These are phyloP conservation scores for Fagus sylvatica DNA, from an alignment of 306 rosid genomes.

Conservation along the genomic window DNA sequence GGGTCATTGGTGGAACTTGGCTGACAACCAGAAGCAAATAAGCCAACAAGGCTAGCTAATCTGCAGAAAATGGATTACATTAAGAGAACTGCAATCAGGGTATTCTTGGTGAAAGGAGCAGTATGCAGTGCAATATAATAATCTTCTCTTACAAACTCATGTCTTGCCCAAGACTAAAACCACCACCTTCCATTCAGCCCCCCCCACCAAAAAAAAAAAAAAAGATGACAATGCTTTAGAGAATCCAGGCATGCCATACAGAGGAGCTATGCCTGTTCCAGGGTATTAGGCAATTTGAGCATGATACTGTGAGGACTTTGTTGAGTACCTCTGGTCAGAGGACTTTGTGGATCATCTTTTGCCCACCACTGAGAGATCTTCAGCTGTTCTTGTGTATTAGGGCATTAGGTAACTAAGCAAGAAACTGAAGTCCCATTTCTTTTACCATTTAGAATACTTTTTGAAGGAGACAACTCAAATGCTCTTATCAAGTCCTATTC, in stretches of 20 bases:
- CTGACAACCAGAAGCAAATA: constrained; percentile 93
- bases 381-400: not conserved
- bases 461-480: not conserved
- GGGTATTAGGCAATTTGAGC: not conserved
- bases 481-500: not conserved
- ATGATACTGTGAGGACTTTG: no score
- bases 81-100: constrained; percentile 20
- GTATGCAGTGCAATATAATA: constrained; percentile 1
- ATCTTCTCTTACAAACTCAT: constrained; percentile 1
- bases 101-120: not conserved
- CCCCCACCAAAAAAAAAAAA: not conserved
- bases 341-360: not conserved
- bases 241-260: not conserved
- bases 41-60: constrained; percentile 91
- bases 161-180: not conserved
- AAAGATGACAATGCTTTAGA: not conserved
- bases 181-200: not conserved
- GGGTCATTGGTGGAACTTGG: constrained; percentile 90
- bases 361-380: not conserved
- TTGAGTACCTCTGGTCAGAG: no score
- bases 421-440: not conserved
- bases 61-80: constrained; percentile 50
- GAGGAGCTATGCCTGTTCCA: not conserved
- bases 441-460: not conserved
- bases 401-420: not conserved